Percentiles rank a stretch among this genome's conserved stretches.
phyloP scores from a whole-genome alignment of 305 asterid genomes.

The Ajuga reptans region DNA sequence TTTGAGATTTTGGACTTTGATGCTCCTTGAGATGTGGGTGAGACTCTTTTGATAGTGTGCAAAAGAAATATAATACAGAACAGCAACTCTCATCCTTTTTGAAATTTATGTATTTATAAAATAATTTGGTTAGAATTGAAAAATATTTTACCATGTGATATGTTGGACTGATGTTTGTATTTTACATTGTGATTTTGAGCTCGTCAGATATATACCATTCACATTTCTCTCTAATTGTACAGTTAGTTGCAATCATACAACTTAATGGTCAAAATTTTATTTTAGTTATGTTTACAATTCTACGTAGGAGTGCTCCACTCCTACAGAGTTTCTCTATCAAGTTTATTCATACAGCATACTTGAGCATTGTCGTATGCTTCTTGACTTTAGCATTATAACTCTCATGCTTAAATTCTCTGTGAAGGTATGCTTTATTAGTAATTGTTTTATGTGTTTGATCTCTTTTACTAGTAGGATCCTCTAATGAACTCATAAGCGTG shows the following conservation, averaged over 20 bases:
- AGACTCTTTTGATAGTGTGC: not conserved
- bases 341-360: not conserved
- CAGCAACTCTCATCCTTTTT: not conserved
- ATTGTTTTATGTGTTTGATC: not conserved
- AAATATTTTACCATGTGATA: not conserved
- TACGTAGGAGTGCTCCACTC: not conserved
- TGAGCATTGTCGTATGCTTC: not conserved
- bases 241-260: not conserved
- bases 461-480: not conserved
- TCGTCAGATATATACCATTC: not conserved
- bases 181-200: not conserved
- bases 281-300: not conserved
- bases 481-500: not conserved
- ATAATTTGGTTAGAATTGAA: not conserved
- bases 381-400: not conserved
- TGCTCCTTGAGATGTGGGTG: not conserved
- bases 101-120: not conserved
- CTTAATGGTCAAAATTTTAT: not conserved
- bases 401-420: not conserved
- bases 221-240: not conserved
- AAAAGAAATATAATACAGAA: not conserved
- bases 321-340: not conserved
- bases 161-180: too few relatives aligned
- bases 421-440: not conserved
- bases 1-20: not conserved